Base-by-base conservation (phyloP, 495 filamentous ascomycete genomes). In the Penicillium goetzii region DNA sequence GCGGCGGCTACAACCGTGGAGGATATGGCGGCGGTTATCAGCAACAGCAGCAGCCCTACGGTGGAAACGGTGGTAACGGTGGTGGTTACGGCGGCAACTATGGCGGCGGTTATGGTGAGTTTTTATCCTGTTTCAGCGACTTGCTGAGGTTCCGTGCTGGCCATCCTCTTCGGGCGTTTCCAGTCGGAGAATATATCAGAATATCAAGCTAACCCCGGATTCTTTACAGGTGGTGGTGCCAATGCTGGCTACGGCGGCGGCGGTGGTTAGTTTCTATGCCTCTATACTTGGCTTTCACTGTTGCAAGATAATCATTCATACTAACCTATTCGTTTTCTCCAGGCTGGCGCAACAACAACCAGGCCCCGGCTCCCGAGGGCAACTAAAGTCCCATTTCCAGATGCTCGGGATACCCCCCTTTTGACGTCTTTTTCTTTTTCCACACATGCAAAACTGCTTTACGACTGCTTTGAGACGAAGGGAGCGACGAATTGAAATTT, bases 331-430 rank as follows among this genome's bases (percentile, higher is more conserved):
- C 15, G 1, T 28, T 12, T 36, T 45, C 17, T 40, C 36, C 49
- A 77, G 74, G 68, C 63, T 79, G 74, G 74, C 75, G 76, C 40
- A 67, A 67, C 67, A 64, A 72, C 64, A 68, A 71, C 64, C 64
- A 70, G 40, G 52, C 62, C 32, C 70, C 64, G 5, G 66, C 54
- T n/a, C 66, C 68, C 26, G 71, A 73, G 47, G 71, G 66, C 57
- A 63, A 71, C 49, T 68, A 70, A 55, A 19, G 49, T 59, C 28
- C 33, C 47, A 60, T 17, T 17, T 33, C 36, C 26, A 47, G 34
- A 36, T 32, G 45, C 36, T 59, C 32, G 51, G n/a, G 23, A 65
- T 65, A 62, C 61, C 64, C 63, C 64, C 30, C 15, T n/a, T 53
- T 62, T 59, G 41, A 47, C 55, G 32, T 67, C 36, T 60, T 60